Base-by-base conservation (phyloP, 345 rosid genomes). In the Syzygium grande region DNA sequence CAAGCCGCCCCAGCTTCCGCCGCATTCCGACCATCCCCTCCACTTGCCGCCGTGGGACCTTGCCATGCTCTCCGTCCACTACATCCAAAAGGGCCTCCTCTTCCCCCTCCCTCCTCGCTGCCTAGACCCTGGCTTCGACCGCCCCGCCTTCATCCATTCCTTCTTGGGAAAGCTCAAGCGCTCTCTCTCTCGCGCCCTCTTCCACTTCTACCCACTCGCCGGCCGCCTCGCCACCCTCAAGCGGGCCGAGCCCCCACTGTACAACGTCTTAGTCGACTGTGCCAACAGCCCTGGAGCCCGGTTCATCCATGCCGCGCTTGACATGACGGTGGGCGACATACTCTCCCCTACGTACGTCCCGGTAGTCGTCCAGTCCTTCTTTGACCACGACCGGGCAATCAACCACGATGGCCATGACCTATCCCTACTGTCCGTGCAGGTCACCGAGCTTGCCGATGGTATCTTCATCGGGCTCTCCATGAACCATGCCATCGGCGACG, bases 1-100 rank as follows among this genome's bases (percentile, higher is more conserved):
- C 7, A 90, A 90, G 88, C 98, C 99, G 25, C 86, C 89, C 30
- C 61, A 58, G 27, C 46, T 87, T 52, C 51, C 90, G 16, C 90
- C 93, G 34, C 93, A 90, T 85, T 91, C 91, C 55, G 90, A 89
- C 63, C 87, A 90, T 49, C 97, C 98, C 7, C 89, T 58, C 73
- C 88, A 95, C 88, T 84, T 97, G 87, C 85, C 94, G 2, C 92
- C 96, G 56, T 96, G 96, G 98, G 99, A 96, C 91, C 94, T 94
- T 10, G 89, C 88, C 9, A 94, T 97, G 98, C 88, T 97, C 19
- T 91, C 98, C 27, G 91, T 89, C 12, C 94, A 94, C 0, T 94
- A 96, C 89, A 95, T 96, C 90, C 96, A 95, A 85, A 94, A 89
- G 87, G 97, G 93, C 78, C 96, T 94, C 63, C 94, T 92, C 56